phyloP scores from a whole-genome alignment of 106 monocot species.

The Allium fistulosum region DNA sequence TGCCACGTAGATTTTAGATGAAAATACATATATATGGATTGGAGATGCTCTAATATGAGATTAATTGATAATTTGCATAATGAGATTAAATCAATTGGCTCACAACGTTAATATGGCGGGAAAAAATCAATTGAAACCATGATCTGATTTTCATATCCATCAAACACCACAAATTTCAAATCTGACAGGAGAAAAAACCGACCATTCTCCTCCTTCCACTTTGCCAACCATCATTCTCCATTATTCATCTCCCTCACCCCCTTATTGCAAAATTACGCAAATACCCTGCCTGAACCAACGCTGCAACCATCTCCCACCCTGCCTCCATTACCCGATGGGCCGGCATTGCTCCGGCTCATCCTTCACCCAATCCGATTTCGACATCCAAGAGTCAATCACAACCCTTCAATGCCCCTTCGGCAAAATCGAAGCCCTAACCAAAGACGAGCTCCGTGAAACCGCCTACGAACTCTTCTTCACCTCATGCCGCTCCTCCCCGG shows the following conservation, averaged over 20 bases:
- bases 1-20: too few relatives aligned
- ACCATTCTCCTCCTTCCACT: not conserved
- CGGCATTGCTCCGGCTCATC: conserved; percentile 17
- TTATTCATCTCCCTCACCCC: not conserved
- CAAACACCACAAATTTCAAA: too few relatives aligned
- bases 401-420: conserved; percentile 73
- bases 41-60: too few relatives aligned
- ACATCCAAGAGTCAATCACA: conserved; percentile 5
- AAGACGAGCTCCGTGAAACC: conserved; percentile 63
- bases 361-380: conserved; percentile 10
- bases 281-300: not conserved
- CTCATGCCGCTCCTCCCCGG: not conserved
- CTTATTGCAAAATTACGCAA: not conserved
- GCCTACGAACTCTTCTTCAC: conserved; percentile 38
- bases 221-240: conserved; percentile 1
- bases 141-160: too few relatives aligned
- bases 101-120: too few relatives aligned
- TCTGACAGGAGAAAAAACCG: not conserved
- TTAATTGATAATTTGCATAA: too few relatives aligned
- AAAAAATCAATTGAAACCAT: too few relatives aligned
- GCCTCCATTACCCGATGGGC: conserved; percentile 5
- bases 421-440: conserved; percentile 33
- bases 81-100: too few relatives aligned
- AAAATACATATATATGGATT: too few relatives aligned
- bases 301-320: not conserved